Base-by-base conservation (phyloP, 441 rosid species). In the Arabidopsis hybrid region DNA sequence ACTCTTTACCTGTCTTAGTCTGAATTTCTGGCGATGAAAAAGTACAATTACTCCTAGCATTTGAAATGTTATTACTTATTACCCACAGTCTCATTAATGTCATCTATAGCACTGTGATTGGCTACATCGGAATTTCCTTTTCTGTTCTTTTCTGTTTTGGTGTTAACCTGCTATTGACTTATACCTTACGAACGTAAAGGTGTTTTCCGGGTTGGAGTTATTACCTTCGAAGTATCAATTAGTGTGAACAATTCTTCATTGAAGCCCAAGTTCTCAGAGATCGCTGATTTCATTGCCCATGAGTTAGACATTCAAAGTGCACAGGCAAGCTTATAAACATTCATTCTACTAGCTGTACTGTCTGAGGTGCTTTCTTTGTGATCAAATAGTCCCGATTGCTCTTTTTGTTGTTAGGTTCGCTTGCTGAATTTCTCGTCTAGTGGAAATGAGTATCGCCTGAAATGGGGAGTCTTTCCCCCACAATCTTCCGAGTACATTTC, bases 391-490 rank as follows among this genome's bases (percentile, higher is more conserved):
- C 49, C 18, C 60, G 66, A 60, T 32, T 56, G 12, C 71, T 47
- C 42, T 67, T 38, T 2, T 57, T n/a, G 31, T 35, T 57, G 50
- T 56, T 59, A 89, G 92, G 89, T 87, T 82, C 88, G 78, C 63
- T 80, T 89, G 77, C 55, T 89, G 82, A 88, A 83, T 70, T 36
- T 79, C 65, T 74, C 85, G 32, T 79, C 80, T 34, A 72, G 70
- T 9, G 89, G 80, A 66, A 77, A 79, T 67, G 78, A 81, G 62
- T 83, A 73, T 73, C 77, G 80, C 58, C 71, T 82, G 62, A 83
- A 79, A 76, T 89, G 86, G 87, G 92, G 92, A 70, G 70, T 89
- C 75, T 86, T 68, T 77, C 95, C 95, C 14, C 79, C 82, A 62
- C 80, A 79, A 45, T 77, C 88, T 2, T 76, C 85, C 3, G 69